Conservation (phyloP, 257 asterid species). For the Solanum habrochaites region DNA sequence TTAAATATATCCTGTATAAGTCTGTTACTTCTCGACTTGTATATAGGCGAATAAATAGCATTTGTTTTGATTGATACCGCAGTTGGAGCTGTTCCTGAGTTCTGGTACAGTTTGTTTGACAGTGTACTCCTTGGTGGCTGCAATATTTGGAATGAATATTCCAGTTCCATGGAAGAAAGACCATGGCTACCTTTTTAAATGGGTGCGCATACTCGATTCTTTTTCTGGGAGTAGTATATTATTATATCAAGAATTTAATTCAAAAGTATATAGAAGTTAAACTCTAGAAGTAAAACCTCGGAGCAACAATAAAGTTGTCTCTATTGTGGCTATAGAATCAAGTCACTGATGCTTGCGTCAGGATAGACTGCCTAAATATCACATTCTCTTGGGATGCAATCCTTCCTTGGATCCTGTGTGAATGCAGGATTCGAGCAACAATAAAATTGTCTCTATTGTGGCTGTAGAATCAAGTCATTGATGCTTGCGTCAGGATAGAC, state of each 20-base stretch:
- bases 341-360: not conserved
- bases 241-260: not conserved
- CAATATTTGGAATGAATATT: slow-evolving; percentile 92
- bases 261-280: not conserved
- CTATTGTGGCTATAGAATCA: not conserved
- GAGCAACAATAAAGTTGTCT: not conserved
- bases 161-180: slow-evolving; percentile 60
- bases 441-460: not conserved
- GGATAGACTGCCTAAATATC: not conserved
- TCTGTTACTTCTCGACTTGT: too few relatives aligned
- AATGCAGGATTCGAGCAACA: not conserved
- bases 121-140: slow-evolving; percentile 62
- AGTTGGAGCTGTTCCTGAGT: slow-evolving; percentile 88
- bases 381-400: too few relatives aligned
- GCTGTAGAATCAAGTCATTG: not conserved
- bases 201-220: slow-evolving; percentile 33
- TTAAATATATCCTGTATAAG: not conserved
- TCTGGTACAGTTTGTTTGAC: slow-evolving; percentile 69
- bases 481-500: not conserved
- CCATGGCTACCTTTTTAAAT: slow-evolving; percentile 68
- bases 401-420: too few relatives aligned
- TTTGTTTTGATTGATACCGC: slow-evolving; percentile 1
- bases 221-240: not conserved
- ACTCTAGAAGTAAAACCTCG: not conserved
- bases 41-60: not conserved